Percentiles rank a stretch among this genome's conserved stretches.
phyloP scores from a whole-genome alignment of 805 yeast species.

The Millerozyma acaciae region DNA sequence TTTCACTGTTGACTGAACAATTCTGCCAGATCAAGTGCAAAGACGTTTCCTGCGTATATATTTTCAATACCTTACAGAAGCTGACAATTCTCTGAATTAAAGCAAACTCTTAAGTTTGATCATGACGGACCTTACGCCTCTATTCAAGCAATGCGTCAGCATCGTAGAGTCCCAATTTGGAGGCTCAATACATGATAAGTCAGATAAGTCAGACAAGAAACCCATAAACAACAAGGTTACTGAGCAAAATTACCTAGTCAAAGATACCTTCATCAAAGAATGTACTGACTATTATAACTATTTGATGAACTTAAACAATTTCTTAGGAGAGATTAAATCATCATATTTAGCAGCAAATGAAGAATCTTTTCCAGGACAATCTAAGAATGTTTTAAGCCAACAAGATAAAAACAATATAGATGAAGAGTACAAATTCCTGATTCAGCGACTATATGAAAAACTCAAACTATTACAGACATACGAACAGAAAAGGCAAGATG shows the following conservation, averaged over 20 bases:
- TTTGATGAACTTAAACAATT: slow-evolving; percentile 27
- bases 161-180: slow-evolving; percentile 38
- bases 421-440: slow-evolving; percentile 48
- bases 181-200: slow-evolving; percentile 1
- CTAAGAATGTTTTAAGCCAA: slow-evolving; percentile 27
- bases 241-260: slow-evolving; percentile 11
- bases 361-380: slow-evolving; percentile 9
- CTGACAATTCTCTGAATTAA: too few relatives aligned
- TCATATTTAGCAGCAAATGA: slow-evolving; percentile 23
- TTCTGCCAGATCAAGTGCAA: too few relatives aligned
- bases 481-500: slow-evolving; percentile 42
- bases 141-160: slow-evolving; percentile 44
- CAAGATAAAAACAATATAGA: slow-evolving; percentile 54
- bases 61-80: too few relatives aligned
- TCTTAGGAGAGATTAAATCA: slow-evolving; percentile 24
- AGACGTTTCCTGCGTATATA: too few relatives aligned
- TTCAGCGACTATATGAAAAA: slow-evolving; percentile 50
- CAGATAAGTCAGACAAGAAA: slow-evolving; percentile 7
- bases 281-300: slow-evolving; percentile 30
- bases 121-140: slow-evolving; percentile 49
- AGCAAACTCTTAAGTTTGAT: background rate
- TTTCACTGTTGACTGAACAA: too few relatives aligned
- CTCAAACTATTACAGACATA: slow-evolving; percentile 48
- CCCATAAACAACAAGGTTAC: slow-evolving; percentile 2
- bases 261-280: slow-evolving; percentile 42